Evolutionary conservation across 1,139 yeast genomes (phyloP), one percentile per base, ranked within the genome.

Genomic region (Yamadazyma atmosphaerica): DNA sequence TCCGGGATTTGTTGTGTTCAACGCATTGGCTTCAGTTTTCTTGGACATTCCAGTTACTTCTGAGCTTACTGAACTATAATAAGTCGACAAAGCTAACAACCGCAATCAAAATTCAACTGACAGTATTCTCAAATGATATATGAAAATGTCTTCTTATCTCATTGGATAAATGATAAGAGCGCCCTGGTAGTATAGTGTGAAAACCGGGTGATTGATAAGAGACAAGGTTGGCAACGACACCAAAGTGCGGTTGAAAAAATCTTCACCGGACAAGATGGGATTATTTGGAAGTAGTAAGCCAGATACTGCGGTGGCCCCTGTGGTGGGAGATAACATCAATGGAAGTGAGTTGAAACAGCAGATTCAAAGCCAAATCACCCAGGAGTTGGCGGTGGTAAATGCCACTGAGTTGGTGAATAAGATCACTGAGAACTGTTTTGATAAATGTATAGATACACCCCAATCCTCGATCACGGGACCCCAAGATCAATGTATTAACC

Each of bases 391-490:
- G 1, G 79, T 88, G 22, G 92, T 89, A 17, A 87, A 88, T 62
- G 96, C 95, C 28, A 83, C 94, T 3, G 92, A 87, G 55, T 70
- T 89, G 42, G 95, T 89, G 33, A 83, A 83, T 64, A 84, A 86
- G 55, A 77, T 87, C 59, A 83, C 96, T n/a, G 90, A 83, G 51
- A 86, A 86, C 68, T 89, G 97, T 60, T 89, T 85, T 59, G 84
- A 83, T 37, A 79, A 80, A 58, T 89, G 98, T 63, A 69, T 86
- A 39, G 63, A 61, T 18, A 65, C 61, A 31, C 88, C 88, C 6
- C 72, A 76, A 18, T 61, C 74, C 30, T 24, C 44, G 4, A 52
- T 69, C 45, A 60, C 58, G 24, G 47, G 57, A 6, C 59, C 51
- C 32, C 68, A 69, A 43, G 62, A 64, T 38, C 46, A 43, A 17